phyloP scores from a whole-genome alignment of 2,329 filamentous ascomycete genomes.

The Cytospora mali region DNA sequence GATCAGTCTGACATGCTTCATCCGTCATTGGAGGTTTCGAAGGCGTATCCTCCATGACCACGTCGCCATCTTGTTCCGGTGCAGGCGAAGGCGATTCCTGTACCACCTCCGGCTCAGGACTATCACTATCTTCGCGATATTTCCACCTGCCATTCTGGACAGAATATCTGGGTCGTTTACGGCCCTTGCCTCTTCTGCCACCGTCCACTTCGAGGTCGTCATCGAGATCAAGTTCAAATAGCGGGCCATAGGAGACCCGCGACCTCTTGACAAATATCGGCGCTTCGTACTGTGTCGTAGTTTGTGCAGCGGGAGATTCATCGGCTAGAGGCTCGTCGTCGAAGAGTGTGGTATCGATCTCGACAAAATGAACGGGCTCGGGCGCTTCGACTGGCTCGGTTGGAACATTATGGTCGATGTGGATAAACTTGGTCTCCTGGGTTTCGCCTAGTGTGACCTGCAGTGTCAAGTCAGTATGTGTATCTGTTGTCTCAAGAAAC shows the following conservation, averaged over 20 bases:
- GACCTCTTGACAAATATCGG: constrained; percentile 78
- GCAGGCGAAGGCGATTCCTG: constrained; percentile 24
- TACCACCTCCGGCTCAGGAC: constrained; percentile 58
- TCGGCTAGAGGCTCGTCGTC: constrained; percentile 24
- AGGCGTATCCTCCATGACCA: constrained; percentile 25
- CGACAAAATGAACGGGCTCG: constrained; percentile 15
- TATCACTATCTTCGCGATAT: constrained; percentile 71
- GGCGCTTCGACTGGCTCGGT: constrained; percentile 23
- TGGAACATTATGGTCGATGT: constrained; percentile 51
- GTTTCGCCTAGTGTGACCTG: constrained; percentile 51
- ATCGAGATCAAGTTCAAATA: constrained; percentile 66
- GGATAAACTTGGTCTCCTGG: constrained; percentile 51
- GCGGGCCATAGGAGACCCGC: constrained; percentile 68
- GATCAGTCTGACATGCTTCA: constrained; percentile 37
- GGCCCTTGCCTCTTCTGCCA: constrained; percentile 59
- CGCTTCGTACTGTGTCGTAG: constrained; percentile 66
- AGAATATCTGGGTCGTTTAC: constrained; percentile 72
- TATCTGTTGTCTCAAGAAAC: constrained; percentile 29
- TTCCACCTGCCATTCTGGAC: constrained; percentile 72
- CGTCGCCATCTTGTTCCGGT: constrained; percentile 7
- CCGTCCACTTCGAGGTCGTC: constrained; percentile 69
- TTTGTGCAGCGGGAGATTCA: constrained; percentile 28
- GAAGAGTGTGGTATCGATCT: constrained; percentile 27
- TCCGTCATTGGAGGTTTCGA: constrained; percentile 35
- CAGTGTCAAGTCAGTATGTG: not conserved